phyloP scores from a whole-genome alignment of 768 basidiomycete species.

The Mrakia frigida region DNA sequence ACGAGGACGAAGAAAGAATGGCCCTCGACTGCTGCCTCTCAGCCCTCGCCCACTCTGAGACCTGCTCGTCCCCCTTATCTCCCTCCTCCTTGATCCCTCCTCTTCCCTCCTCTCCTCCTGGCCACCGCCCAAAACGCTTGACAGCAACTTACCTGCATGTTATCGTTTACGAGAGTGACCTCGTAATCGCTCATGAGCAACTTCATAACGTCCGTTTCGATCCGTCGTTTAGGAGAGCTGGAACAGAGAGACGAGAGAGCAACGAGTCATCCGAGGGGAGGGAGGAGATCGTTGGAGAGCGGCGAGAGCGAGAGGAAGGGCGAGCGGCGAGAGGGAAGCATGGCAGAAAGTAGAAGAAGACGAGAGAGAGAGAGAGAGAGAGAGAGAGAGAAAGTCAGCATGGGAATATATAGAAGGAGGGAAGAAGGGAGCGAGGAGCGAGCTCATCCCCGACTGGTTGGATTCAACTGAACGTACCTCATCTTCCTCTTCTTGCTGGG shows the following conservation, averaged over 20 bases:
- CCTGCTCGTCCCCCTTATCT: slow-evolving; percentile 3
- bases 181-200: slow-evolving; percentile 85
- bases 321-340: no score
- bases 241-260: slow-evolving; percentile 40
- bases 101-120: neutral
- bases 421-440: neutral
- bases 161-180: slow-evolving; percentile 94
- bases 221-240: slow-evolving; percentile 86
- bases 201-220: slow-evolving; percentile 99
- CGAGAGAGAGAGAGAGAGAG: neutral
- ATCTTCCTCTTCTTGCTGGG: slow-evolving; percentile 18
- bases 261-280: neutral
- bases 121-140: neutral
- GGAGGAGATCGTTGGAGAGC: no score
- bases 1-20: no score
- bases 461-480: neutral
- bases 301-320: no score
- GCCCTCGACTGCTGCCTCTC: no score
- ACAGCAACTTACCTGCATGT: slow-evolving; percentile 59
- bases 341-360: no score
- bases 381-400: neutral
- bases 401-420: neutral
- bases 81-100: no score
- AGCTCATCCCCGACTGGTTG: no score
- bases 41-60: neutral